Base-by-base conservation (phyloP, 371 early-diverging fungal species). In the Lichtheimia hyalospora region DNA sequence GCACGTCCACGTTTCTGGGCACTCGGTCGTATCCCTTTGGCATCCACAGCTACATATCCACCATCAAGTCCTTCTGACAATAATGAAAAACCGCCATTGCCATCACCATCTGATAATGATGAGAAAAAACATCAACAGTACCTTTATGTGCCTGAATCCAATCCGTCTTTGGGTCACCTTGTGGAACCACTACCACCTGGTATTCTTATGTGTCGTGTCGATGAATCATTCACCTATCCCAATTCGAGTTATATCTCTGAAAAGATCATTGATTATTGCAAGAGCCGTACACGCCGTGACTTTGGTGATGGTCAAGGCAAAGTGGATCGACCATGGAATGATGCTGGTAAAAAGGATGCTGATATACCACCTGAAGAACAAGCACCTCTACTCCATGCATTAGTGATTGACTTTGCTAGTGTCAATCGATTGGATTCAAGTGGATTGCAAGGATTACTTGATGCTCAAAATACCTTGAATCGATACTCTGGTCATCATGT, bases 221-320 rank as follows among this genome's bases (percentile, higher is more conserved):
- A 84, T 21, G 88, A 91, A 60, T 77, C 86, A 16, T 60, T 91
- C n/a, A 84, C 84, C 1, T 91, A 87, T 65, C 89, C 89, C 21
- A 91, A 91, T 70, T 73, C 86, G 18, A 58, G 71, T 21, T 88
- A 69, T 62, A 57, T 84, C 24, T 67, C 74, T 23, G 76, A 79
- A 25, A 61, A 64, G 43, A 70, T 84, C 16, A 72, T 83, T 41
- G 50, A 49, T 6, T 77, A 79, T 21, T 73, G 69, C 42, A 76
- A 75, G 49, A 27, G 51, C 0, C 56, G 59, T n/a, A 79, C 77
- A 13, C 67, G 73, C 16, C 61, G 71, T 15, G 55, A 34, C 2
- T 34, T 10, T 15, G 62, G 58, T 16, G 52, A 55, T 7, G 53
- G 52, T 5, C 20, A 67, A 2, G 48, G 20, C 15, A 73, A 75